Percentiles rank a stretch among this genome's conserved stretches.
These are phyloP conservation scores for Plantago rigida DNA, from an alignment of 305 asterid genomes.

Conservation along the genomic window DNA sequence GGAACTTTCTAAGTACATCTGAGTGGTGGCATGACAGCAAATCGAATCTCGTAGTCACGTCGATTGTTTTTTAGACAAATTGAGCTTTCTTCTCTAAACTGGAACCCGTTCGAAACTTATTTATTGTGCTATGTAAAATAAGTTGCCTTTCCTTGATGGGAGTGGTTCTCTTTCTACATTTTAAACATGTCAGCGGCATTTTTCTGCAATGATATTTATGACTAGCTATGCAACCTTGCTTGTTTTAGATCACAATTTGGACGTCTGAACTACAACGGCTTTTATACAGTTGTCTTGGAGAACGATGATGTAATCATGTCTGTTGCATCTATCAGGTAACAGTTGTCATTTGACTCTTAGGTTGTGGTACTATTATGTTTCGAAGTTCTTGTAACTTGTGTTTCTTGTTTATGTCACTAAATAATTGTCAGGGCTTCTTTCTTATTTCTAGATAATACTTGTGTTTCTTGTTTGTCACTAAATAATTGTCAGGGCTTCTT, in stretches of 20 bases:
- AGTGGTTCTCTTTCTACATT: not conserved
- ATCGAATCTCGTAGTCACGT: too few species aligned
- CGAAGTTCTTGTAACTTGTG: not conserved
- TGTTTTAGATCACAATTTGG: constrained; percentile 52
- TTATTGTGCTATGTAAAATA: not conserved
- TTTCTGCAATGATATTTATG: constrained; percentile 14
- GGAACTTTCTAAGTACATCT: too few species aligned
- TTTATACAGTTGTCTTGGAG: constrained; percentile 58
- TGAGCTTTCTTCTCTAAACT: too few species aligned
- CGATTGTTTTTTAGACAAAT: too few species aligned
- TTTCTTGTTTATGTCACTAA: too few species aligned
- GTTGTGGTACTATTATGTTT: not conserved
- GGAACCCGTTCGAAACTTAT: too few species aligned
- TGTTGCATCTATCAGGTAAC: constrained; percentile 60
- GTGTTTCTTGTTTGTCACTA: too few species aligned
- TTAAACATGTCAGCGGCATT: not conserved
- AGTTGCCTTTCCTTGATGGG: not conserved
- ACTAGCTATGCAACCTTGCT: constrained; percentile 25
- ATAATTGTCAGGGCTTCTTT: not conserved
- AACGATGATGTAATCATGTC: constrained; percentile 44
- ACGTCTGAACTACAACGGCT: constrained; percentile 47
- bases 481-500: not conserved
- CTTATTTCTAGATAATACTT: not conserved
- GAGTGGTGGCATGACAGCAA: too few species aligned
- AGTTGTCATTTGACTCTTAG: not conserved